Evolutionary conservation across 2,329 filamentous ascomycete genomes (phyloP).

Genomic region (Cladosporium cucumerinum): DNA sequence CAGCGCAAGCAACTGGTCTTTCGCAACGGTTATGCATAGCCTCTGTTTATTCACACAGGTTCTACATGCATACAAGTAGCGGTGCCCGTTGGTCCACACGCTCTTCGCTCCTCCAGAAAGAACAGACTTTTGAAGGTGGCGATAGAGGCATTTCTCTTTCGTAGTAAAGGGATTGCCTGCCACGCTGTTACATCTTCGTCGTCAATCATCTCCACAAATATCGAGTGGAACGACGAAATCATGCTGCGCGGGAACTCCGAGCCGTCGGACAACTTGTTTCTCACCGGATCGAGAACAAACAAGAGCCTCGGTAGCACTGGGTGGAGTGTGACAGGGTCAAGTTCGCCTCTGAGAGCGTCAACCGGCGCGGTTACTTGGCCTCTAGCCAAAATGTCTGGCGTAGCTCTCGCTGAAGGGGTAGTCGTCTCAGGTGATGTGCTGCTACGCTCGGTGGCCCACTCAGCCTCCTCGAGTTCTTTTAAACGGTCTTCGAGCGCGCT

Average conservation of each 20-base stretch:
- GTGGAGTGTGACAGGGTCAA: neutral
- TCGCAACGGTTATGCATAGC: neutral
- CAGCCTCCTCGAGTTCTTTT: neutral
- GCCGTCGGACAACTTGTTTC: neutral
- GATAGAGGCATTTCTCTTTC: neutral
- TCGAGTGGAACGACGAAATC: neutral
- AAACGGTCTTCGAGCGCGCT: neutral
- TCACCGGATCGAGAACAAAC: neutral
- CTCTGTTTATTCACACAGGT: neutral
- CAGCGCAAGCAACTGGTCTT: neutral
- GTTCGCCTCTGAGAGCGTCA: neutral
- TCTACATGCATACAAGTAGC: neutral
- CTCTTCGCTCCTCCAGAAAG: neutral
- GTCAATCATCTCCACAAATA: neutral
- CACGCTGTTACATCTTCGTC: neutral
- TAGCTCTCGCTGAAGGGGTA: neutral
- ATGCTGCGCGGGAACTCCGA: neutral
- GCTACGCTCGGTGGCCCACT: too few species aligned
- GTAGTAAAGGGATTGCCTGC: neutral
- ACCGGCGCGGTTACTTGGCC: neutral
- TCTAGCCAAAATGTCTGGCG: neutral
- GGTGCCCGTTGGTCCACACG: neutral
- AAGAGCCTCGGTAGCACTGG: neutral
- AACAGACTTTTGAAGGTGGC: neutral
- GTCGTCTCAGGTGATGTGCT: neutral